Evolutionary conservation across 2,329 filamentous ascomycete species (phyloP).

Genomic region (Claviceps sorghi): DNA sequence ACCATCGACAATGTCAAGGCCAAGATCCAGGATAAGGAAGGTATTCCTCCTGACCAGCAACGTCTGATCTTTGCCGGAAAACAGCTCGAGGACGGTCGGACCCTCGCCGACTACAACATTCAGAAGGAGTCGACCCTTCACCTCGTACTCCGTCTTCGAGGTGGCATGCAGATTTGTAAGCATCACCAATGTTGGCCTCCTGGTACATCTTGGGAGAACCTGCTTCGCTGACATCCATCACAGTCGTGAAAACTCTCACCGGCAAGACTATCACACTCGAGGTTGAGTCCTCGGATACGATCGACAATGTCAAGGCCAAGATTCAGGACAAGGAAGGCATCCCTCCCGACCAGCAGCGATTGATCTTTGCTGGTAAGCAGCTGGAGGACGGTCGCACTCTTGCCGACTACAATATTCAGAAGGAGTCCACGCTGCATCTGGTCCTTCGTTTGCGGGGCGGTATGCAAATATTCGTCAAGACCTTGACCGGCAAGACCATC

Average conservation of each 20-base stretch:
- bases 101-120: constrained; percentile 41
- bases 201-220: not conserved
- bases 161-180: constrained; percentile 52
- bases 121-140: constrained; percentile 57
- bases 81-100: constrained; percentile 79
- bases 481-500: constrained; percentile 83
- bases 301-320: constrained; percentile 94
- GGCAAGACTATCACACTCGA: constrained; percentile 91
- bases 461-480: constrained; percentile 84
- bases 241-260: constrained; percentile 67
- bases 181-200: constrained; percentile 4
- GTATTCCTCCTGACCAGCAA: constrained; percentile 77
- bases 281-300: constrained; percentile 78
- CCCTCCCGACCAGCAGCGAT: constrained; percentile 83
- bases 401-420: constrained; percentile 91
- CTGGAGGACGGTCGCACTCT: constrained; percentile 85
- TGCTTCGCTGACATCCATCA: not conserved
- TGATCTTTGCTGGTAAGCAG: constrained; percentile 94
- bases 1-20: constrained; percentile 96
- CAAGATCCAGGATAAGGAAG: constrained; percentile 98
- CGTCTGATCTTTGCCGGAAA: constrained; percentile 93
- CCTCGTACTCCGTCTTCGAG: constrained; percentile 57
- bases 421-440: constrained; percentile 74
- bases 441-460: constrained; percentile 80
- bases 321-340: constrained; percentile 98